Evolutionary conservation across 345 rosid species (phyloP).

Genomic region (Linum trigynum): DNA sequence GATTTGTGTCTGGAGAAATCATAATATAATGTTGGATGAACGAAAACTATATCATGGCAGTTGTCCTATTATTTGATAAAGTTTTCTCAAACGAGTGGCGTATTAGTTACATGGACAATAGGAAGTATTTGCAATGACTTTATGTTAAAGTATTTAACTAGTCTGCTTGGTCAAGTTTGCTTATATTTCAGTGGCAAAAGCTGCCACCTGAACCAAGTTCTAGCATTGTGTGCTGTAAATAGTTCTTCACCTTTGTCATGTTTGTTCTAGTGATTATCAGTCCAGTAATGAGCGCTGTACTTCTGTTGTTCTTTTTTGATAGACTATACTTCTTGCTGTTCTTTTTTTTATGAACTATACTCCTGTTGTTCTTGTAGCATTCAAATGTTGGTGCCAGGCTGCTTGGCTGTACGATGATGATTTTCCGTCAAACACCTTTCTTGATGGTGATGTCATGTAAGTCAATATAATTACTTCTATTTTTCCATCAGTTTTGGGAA

Average conservation of each 20-base stretch:
- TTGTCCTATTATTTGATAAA: background rate
- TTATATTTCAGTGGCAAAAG: background rate
- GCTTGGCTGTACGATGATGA: conserved; percentile 59
- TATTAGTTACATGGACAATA: background rate
- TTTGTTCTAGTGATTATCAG: background rate
- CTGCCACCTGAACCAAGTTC: background rate
- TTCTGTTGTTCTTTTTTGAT: background rate
- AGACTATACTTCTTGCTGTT: background rate
- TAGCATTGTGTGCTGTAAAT: background rate
- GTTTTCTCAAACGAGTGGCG: background rate
- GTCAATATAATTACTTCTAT: conserved; percentile 22
- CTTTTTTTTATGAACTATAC: conserved; percentile 12
- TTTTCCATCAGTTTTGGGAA: conserved; percentile 7
- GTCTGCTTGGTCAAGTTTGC: background rate
- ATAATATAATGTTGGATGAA: background rate
- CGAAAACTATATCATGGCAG: background rate
- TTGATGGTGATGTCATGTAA: conserved; percentile 89
- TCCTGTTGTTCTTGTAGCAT: conserved; percentile 46
- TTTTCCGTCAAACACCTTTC: conserved; percentile 46
- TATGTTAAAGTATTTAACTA: background rate
- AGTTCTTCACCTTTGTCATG: background rate
- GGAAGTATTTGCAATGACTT: background rate
- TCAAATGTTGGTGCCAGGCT: conserved; percentile 98
- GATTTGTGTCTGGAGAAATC: background rate
- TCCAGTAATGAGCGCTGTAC: background rate